phyloP scores from a whole-genome alignment of 1,284 basidiomycete species.

The Golubevia sp. region DNA sequence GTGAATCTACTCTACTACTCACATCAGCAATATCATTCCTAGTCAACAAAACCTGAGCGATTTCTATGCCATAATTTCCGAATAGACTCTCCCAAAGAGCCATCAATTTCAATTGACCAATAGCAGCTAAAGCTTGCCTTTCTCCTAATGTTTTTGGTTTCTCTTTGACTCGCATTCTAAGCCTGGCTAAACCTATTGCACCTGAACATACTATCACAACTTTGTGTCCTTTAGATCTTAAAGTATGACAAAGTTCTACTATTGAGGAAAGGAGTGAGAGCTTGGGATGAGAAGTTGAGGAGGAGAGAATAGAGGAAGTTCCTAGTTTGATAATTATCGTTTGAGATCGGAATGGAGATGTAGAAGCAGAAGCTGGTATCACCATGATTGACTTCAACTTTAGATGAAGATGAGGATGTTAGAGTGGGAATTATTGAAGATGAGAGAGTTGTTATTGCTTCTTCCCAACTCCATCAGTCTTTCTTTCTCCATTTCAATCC shows the following conservation, averaged over 20 bases:
- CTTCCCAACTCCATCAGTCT: too few relatives aligned
- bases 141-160: constrained; percentile 83
- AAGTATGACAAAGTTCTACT: constrained; percentile 83
- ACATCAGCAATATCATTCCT: constrained; percentile 96
- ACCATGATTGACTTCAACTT: too few relatives aligned
- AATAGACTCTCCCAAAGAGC: constrained; percentile 97
- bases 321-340: constrained; percentile 60
- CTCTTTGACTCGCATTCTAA: constrained; percentile 82
- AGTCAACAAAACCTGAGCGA: constrained; percentile 92
- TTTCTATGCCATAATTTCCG: constrained; percentile 86
- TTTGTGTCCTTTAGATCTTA: constrained; percentile 82
- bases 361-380: too few relatives aligned
- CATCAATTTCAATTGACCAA: constrained; percentile 93
- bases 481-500: too few relatives aligned
- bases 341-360: neutral
- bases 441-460: too few relatives aligned
- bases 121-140: constrained; percentile 93
- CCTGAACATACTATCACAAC: constrained; percentile 95
- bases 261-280: constrained; percentile 87
- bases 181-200: constrained; percentile 90
- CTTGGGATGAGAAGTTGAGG: constrained; percentile 67
- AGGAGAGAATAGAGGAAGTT: constrained; percentile 54
- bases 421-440: too few relatives aligned
- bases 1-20: constrained; percentile 57
- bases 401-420: too few relatives aligned